Conservation (phyloP, 305 asterid species). For the Withania somnifera region DNA sequence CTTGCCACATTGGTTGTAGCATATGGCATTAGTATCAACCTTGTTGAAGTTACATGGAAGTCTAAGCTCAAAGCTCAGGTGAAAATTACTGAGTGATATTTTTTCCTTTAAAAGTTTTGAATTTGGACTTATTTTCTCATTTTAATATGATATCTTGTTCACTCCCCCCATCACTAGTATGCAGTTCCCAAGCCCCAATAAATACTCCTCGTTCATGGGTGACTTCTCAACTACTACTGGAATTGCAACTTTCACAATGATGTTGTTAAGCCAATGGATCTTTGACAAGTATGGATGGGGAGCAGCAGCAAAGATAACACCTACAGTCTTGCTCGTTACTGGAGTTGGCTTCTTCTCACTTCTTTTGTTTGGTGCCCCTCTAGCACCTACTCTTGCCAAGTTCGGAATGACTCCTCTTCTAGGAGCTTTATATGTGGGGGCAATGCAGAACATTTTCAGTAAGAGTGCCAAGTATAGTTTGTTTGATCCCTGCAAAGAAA, state of each 20-base stretch:
- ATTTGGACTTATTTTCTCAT: not conserved
- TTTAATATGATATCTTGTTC: not conserved
- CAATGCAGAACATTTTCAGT: conserved; percentile 91
- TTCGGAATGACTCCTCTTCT: conserved; percentile 91
- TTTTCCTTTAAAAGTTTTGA: not conserved
- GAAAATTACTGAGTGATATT: not conserved
- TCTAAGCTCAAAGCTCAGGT: conserved; percentile 99
- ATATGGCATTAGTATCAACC: conserved; percentile 92
- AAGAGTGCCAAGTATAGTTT: conserved; percentile 96
- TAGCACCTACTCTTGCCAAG: conserved; percentile 61
- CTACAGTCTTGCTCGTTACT: conserved; percentile 76
- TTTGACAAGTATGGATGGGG: conserved; percentile 94
- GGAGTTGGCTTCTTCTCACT: conserved; percentile 93
- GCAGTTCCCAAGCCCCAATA: conserved; percentile 98
- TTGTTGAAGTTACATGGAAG: conserved; percentile 98
- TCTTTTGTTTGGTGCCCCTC: conserved; percentile 71
- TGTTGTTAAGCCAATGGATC: conserved; percentile 95
- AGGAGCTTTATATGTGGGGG: conserved; percentile 95
- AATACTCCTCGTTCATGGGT: conserved; percentile 94
- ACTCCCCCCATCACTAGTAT: not conserved
- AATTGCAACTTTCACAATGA: conserved; percentile 88
- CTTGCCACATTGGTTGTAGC: conserved; percentile 95
- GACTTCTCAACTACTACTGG: conserved; percentile 97
- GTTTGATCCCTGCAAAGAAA: conserved; percentile 97
- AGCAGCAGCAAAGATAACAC: conserved; percentile 86